Evolutionary conservation across 1,284 basidiomycete species (phyloP), one percentile per base, ranked within the genome.

Genomic region (Gastroboletus turbinatus): DNA sequence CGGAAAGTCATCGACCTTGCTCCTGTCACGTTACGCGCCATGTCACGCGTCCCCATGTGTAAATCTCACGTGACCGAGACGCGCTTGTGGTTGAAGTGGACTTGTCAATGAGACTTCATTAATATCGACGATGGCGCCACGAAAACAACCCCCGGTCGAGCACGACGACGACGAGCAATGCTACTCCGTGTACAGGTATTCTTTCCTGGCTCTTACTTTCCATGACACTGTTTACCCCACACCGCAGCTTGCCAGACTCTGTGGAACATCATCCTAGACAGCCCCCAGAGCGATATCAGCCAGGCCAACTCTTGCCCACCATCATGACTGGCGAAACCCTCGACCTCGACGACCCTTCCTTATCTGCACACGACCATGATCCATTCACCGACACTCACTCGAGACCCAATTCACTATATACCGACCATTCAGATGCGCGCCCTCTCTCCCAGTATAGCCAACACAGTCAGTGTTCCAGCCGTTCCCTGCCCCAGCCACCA

Each of bases 301-400:
- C 72, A 10, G 69, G 69, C 11, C 72, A 71, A 46, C 59, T 70
- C n/a, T 59, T 72, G 32, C 67, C 71, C 30, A 72, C 70, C 3
- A 72, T 72, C 50, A 60, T 71, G 61, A 74, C 73, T 7, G 70
- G 70, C n/a, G 70, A 72, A 55, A 75, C 70, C 7, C 68, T 72
- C 38, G 66, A 73, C 39, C 52, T 75, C 23, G 71, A 73, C 4
- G 65, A 69, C n/a, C 35, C 56, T 5, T 58, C 68, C 21, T 57
- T 50, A 7, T 61, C 65, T 6, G 29, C 48, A 23, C 60, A 67
- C 29, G 67, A 56, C 27, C 66, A 65, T 3, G 71, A 72, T 47
- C 64, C 72, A 27, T 73, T 72, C 50, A 30, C 51, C 16, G 71
- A 71, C 50, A 44, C 56, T 10, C 47, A 59, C 30, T 55, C 60